phyloP scores from a whole-genome alignment of 495 filamentous ascomycete species.

The Pseudevernia furfuracea region DNA sequence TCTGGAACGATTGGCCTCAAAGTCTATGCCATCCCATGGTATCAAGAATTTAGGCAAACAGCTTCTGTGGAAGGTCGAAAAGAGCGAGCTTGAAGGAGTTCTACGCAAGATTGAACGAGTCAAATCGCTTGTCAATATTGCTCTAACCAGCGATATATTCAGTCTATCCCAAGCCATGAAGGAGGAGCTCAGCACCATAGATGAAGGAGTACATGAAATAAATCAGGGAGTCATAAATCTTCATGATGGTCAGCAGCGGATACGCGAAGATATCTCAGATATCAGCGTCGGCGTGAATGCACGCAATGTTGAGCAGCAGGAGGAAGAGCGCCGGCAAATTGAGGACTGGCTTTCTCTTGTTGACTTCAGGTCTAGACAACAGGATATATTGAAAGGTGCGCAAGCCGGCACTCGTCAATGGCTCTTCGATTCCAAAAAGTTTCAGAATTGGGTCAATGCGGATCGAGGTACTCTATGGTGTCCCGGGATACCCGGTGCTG shows the following conservation, averaged over 20 bases:
- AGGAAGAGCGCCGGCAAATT: slow-evolving; percentile 1
- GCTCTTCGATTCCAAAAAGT: slow-evolving; percentile 36
- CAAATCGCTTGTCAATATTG: slow-evolving; percentile 1
- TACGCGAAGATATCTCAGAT: neutral
- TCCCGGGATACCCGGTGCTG: slow-evolving; percentile 37
- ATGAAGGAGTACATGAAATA: neutral
- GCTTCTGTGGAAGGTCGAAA: slow-evolving; percentile 3
- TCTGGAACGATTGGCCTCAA: neutral
- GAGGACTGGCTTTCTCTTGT: slow-evolving; percentile 22
- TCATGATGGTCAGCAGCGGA: neutral
- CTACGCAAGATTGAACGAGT: slow-evolving; percentile 4
- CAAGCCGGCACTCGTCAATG: slow-evolving; percentile 39
- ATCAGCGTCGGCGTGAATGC: neutral
- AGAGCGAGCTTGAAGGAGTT: neutral
- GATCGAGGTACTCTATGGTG: slow-evolving; percentile 36
- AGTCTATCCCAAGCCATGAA: slow-evolving; percentile 8
- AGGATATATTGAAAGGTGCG: slow-evolving; percentile 24
- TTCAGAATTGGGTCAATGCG: slow-evolving; percentile 29
- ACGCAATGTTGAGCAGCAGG: neutral
- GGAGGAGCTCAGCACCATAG: neutral
- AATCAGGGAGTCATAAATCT: neutral
- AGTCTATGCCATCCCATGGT: neutral
- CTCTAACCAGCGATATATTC: neutral
- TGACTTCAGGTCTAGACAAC: slow-evolving; percentile 23
- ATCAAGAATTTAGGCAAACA: neutral